These are phyloP conservation scores for Arthrobotrys musiformis DNA, from an alignment of 2,329 filamentous ascomycete genomes.

Conservation along the genomic window DNA sequence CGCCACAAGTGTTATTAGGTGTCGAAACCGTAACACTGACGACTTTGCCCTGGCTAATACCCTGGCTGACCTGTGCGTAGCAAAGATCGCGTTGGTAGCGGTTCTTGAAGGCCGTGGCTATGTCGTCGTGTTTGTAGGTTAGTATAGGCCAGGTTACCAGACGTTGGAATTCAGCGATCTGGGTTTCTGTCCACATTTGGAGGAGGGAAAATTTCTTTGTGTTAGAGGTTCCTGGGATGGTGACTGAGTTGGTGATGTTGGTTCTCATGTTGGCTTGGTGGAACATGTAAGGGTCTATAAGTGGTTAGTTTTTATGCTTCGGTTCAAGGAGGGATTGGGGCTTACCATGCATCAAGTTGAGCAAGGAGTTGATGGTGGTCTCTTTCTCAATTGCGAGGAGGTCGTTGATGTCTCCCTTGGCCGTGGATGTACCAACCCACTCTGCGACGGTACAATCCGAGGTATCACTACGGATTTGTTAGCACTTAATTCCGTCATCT, in stretches of 20 bases:
- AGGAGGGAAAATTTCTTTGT: constrained; percentile 67
- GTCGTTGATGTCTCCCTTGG: constrained; percentile 67
- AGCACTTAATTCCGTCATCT: neutral
- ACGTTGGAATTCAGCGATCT: constrained; percentile 68
- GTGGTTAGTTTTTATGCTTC: neutral
- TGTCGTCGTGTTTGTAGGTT: constrained; percentile 70
- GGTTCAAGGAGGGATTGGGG: constrained; percentile 63
- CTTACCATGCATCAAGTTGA: constrained; percentile 47
- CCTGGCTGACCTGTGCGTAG: constrained; percentile 64
- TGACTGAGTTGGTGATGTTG: constrained; percentile 65
- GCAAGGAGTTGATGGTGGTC: constrained; percentile 69
- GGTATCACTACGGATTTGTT: constrained; percentile 62
- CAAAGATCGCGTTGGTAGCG: constrained; percentile 69
- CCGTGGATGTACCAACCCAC: constrained; percentile 70
- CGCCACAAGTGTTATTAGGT: constrained; percentile 65
- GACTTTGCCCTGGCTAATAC: constrained; percentile 15
- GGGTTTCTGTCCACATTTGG: constrained; percentile 69
- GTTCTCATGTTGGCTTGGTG: constrained; percentile 72
- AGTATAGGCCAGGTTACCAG: constrained; percentile 69
- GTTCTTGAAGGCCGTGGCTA: constrained; percentile 67
- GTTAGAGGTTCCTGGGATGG: constrained; percentile 61
- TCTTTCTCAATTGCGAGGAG: constrained; percentile 67
- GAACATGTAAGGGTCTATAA: constrained; percentile 70
- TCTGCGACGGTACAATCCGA: constrained; percentile 69
- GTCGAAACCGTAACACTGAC: constrained; percentile 63